Evolutionary conservation across 495 filamentous ascomycete species (phyloP).

Genomic region (Lasiosphaeria hispida): DNA sequence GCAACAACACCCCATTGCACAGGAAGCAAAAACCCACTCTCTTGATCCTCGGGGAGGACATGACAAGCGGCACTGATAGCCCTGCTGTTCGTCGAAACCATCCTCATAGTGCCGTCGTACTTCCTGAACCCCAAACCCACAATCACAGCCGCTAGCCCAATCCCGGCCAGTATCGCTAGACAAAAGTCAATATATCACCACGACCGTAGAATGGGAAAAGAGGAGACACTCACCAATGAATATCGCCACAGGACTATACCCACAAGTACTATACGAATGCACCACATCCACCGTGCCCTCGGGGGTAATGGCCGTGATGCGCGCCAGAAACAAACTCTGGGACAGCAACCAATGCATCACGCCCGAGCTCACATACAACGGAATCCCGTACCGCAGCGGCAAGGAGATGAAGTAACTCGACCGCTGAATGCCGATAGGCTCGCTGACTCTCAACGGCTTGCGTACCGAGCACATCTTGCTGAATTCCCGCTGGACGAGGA

Average conservation of each 20-base stretch:
- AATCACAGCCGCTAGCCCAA: not conserved
- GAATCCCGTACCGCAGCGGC: slow-evolving; percentile 44
- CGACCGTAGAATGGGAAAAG: not conserved
- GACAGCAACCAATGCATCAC: slow-evolving; percentile 45
- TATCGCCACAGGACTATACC: slow-evolving; percentile 34
- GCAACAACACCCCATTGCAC: slow-evolving; percentile 9
- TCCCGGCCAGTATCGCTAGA: not conserved
- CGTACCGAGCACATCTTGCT: slow-evolving; percentile 1
- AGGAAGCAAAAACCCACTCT: slow-evolving; percentile 13
- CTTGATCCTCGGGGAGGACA: slow-evolving; percentile 7
- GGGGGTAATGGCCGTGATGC: slow-evolving; percentile 14
- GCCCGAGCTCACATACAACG: slow-evolving; percentile 30
- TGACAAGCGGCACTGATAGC: slow-evolving; percentile 27
- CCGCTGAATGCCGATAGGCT: slow-evolving; percentile 38
- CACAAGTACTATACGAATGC: slow-evolving; percentile 26
- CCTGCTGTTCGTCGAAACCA: slow-evolving; percentile 21
- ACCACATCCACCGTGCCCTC: not conserved
- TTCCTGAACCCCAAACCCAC: slow-evolving; percentile 11
- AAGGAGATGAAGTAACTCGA: slow-evolving; percentile 50
- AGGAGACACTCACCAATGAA: slow-evolving; percentile 20
- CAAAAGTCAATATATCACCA: not conserved
- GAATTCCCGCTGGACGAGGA: slow-evolving; percentile 32
- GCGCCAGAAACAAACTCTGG: slow-evolving; percentile 37
- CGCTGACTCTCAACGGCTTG: slow-evolving; percentile 17
- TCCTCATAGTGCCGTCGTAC: slow-evolving; percentile 22